Percentiles rank a stretch among this genome's conserved stretches.
phyloP scores from a whole-genome alignment of 116 monocot species.

The Trichopus zeylanicus region DNA sequence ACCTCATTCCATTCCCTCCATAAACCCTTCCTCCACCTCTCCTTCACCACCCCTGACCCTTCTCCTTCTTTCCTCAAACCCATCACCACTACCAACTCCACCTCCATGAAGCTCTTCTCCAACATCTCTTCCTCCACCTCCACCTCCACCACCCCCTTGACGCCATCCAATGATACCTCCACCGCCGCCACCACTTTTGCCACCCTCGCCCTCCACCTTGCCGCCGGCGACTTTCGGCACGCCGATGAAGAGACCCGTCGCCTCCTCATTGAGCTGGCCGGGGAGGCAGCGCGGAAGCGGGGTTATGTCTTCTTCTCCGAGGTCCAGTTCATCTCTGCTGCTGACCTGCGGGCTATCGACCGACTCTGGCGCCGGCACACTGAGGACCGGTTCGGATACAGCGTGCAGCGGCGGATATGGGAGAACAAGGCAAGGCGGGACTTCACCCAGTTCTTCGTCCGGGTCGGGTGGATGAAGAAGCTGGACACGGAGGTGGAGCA shows the following conservation, averaged over 20 bases:
- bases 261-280: constrained; percentile 75
- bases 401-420: constrained; percentile 74
- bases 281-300: constrained; percentile 69
- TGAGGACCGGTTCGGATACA: constrained; percentile 67
- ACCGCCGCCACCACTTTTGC: too few species aligned
- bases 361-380: constrained; percentile 58
- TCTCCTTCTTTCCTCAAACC: constrained; percentile 14
- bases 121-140: constrained; percentile 11
- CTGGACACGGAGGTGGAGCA: constrained; percentile 78
- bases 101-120: constrained; percentile 9
- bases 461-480: constrained; percentile 86
- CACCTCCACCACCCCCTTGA: constrained; percentile 9
- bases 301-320: constrained; percentile 99
- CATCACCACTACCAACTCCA: constrained; percentile 2
- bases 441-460: constrained; percentile 84
- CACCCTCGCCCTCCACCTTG: constrained; percentile 51
- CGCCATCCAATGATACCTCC: constrained; percentile 19
- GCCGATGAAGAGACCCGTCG: constrained; percentile 91
- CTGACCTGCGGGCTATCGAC: constrained; percentile 70
- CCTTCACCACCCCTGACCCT: constrained; percentile 2
- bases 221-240: constrained; percentile 46
- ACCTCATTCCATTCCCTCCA: constrained; percentile 51
- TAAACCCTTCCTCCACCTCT: constrained; percentile 22
- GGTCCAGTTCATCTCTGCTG: constrained; percentile 64
- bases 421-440: constrained; percentile 58